phyloP scores from a whole-genome alignment of 2,329 filamentous ascomycete species.

The Spiromastix sp. region DNA sequence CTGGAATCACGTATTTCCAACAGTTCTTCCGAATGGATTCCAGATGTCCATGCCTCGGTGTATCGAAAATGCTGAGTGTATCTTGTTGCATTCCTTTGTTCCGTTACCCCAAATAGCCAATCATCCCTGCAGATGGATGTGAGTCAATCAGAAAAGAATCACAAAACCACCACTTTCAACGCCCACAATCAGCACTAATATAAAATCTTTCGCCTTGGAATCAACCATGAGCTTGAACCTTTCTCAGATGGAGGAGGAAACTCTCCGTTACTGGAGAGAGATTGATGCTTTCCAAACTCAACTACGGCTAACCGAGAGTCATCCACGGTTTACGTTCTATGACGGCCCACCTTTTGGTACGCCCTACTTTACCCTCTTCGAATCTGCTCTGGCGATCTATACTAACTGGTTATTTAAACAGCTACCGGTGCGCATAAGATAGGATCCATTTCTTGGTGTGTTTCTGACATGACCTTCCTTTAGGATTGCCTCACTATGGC shows the following conservation, averaged over 20 bases:
- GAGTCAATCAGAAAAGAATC: too few species aligned
- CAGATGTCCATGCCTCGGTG: too few species aligned
- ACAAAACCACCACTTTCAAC: too few species aligned
- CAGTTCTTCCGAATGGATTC: too few species aligned
- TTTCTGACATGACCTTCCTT: slow-evolving; percentile 6
- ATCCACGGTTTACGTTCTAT: slow-evolving; percentile 73
- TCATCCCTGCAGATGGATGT: too few species aligned
- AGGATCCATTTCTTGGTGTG: not conserved
- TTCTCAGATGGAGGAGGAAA: slow-evolving; percentile 67
- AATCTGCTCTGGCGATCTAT: not conserved
- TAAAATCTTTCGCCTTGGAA: too few species aligned
- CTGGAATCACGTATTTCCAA: too few species aligned
- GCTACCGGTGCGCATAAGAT: not conserved
- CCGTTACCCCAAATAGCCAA: too few species aligned
- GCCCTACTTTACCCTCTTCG: slow-evolving; percentile 4
- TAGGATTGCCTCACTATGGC: slow-evolving; percentile 49
- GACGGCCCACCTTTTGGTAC: slow-evolving; percentile 66
- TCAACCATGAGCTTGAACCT: slow-evolving; percentile 72
- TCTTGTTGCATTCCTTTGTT: too few species aligned
- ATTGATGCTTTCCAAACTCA: slow-evolving; percentile 72
- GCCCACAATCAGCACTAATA: too few species aligned
- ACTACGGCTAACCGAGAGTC: slow-evolving; percentile 65
- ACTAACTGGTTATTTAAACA: not conserved
- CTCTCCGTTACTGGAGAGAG: slow-evolving; percentile 67
- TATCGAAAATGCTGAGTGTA: too few species aligned